Base-by-base conservation (phyloP, 495 filamentous ascomycete species). In the Aspergillus indologenus region DNA sequence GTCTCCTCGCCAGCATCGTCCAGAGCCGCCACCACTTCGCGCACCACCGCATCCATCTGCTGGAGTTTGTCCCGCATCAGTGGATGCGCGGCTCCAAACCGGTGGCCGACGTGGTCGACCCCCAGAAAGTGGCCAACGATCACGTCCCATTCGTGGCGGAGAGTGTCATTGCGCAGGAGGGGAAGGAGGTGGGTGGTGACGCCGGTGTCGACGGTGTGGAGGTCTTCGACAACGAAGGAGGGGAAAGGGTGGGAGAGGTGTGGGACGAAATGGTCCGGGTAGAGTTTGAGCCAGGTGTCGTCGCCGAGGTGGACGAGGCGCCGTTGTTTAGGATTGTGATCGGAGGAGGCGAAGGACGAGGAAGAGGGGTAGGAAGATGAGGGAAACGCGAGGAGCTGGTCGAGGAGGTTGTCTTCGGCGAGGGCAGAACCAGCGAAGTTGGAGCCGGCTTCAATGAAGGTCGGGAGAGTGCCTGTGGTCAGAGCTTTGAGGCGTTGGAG, bases 171-270 rank as follows among this genome's bases (percentile, higher is more conserved):
- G 40, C 82, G 74, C 11, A 97, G 74, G 5, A 96, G 75, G 1
- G 93, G 92, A 52, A 96, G 86, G 23, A 98, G 84, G 67, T 96
- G 89, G 65, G 93, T 86, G 12, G 82, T 87, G 14, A 98, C 94
- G 1, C 92, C 92, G 63, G 96, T 92, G 66, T 98, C 93, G 15
- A 98, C 88, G 0, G 94, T 96, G 65, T 96, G 90, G 64, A 98
- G 70, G 70, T 98, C 93, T 90, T 91, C 96, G 7, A 96, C 92
- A 65, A 96, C 95, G 71, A 98, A 91, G 49, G 92, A 96, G 70
- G 96, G 91, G 67, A 94, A 96, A 3, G 93, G 82, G 56, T 79
- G 80, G 60, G 90, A 92, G 57, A 96, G 82, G 42, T 90, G 87
- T 0, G 81, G 76, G 66, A 96, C 85, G 64, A 98, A 97, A 70